Evolutionary conservation across 2,329 filamentous ascomycete species (phyloP).

Genomic region (Colletotrichum orbiculare): DNA sequence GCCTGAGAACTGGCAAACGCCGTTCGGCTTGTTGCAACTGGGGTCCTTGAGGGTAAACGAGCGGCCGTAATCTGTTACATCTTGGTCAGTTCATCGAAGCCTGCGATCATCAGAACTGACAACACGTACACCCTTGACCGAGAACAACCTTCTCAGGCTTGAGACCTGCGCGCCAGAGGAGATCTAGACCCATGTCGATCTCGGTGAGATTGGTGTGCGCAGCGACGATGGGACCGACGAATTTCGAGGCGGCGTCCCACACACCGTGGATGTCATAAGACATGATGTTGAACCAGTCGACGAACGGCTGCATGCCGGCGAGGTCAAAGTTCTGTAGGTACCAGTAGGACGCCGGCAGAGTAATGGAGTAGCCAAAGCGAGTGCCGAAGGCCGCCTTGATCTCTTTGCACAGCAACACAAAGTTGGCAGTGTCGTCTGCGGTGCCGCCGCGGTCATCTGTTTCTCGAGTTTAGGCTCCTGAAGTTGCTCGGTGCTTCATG

Average conservation of each 20-base stretch:
- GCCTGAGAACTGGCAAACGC: conserved; percentile 38
- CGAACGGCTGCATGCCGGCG: conserved; percentile 2
- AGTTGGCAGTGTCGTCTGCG: conserved; percentile 48
- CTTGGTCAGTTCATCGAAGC: background rate
- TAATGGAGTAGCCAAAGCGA: conserved; percentile 13
- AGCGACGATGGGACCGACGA: conserved; percentile 45
- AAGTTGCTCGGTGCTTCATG: no score
- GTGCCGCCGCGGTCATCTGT: conserved; percentile 47
- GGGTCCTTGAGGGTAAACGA: conserved; percentile 31
- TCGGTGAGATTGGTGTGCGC: conserved; percentile 61
- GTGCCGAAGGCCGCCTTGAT: conserved; percentile 8
- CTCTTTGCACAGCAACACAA: conserved; percentile 30
- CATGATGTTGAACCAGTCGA: conserved; percentile 45
- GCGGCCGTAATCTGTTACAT: conserved; percentile 47
- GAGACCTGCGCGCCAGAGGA: conserved; percentile 60
- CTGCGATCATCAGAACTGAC: background rate
- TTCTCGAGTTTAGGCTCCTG: conserved; percentile 15
- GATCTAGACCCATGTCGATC: conserved; percentile 54
- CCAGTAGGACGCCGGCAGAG: conserved; percentile 34
- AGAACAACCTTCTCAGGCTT: conserved; percentile 53
- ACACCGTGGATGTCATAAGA: conserved; percentile 44
- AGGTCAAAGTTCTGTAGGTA: conserved; percentile 30
- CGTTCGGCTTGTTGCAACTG: conserved; percentile 33
- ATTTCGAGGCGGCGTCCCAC: conserved; percentile 49
- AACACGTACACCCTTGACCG: conserved; percentile 50